A percentile compares a stretch with the other conserved stretches of the same genome.
Conservation (phyloP, 176 grass and related monocot species). For the Rhynchospora tenuis region DNA sequence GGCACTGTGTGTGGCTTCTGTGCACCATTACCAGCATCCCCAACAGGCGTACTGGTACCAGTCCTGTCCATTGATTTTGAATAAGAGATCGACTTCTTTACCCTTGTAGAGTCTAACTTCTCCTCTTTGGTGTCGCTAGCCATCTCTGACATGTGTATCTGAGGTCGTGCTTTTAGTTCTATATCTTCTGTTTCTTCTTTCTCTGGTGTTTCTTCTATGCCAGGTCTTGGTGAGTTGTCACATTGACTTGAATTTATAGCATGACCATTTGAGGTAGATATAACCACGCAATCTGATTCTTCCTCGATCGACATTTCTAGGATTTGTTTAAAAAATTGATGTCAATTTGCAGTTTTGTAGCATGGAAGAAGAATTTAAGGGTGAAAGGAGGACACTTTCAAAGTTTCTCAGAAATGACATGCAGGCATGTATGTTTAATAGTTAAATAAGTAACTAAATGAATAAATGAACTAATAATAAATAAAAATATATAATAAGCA, state of each 20-base stretch:
- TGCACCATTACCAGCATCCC: neutral
- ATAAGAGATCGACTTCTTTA: conserved; percentile 19
- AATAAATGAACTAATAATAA: neutral
- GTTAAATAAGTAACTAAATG: neutral
- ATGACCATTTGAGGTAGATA: conserved; percentile 35
- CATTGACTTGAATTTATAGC: conserved; percentile 31
- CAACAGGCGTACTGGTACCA: conserved; percentile 9
- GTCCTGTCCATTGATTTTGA: conserved; percentile 24
- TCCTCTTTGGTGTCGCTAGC: conserved; percentile 21
- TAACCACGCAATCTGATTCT: conserved; percentile 52
- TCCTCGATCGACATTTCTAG: conserved; percentile 47
- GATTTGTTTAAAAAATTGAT: conserved; percentile 48
- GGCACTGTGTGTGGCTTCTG: neutral
- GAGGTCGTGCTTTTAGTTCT: neutral
- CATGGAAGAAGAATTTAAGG: neutral
- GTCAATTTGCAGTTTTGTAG: conserved; percentile 22
- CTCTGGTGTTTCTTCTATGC: conserved; percentile 19
- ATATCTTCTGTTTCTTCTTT: conserved; percentile 14
- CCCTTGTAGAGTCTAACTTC: conserved; percentile 9
- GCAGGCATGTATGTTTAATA: conserved; percentile 22
- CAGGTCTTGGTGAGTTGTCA: conserved; percentile 23
- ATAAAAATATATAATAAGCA: neutral
- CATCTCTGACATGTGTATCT: conserved; percentile 8
- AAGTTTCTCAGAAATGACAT: conserved; percentile 15
- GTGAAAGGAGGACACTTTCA: neutral